These are phyloP conservation scores for Musa balbisiana DNA, from an alignment of 202 grass and related monocot species.

Conservation along the genomic window DNA sequence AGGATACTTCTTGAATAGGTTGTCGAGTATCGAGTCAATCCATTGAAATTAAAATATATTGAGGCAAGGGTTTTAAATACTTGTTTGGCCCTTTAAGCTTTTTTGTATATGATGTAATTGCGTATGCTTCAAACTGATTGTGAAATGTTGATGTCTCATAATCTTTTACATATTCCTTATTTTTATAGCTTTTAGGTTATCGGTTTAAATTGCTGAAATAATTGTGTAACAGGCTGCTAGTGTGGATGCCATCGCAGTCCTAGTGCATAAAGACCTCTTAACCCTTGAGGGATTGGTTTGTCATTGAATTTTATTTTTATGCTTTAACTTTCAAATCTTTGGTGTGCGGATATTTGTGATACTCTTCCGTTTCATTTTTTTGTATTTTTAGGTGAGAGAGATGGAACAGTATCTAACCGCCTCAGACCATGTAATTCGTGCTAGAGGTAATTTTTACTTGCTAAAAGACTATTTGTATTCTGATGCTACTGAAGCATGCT, in stretches of 20 bases:
- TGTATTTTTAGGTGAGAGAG: conserved; percentile 54
- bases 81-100: not conserved
- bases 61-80: too few relatives aligned
- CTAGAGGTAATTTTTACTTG: conserved; percentile 43
- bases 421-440: conserved; percentile 60
- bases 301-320: not conserved
- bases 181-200: conserved; percentile 16
- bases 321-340: not conserved
- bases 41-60: not conserved
- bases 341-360: not conserved
- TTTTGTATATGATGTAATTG: not conserved
- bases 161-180: conserved; percentile 9
- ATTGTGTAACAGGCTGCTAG: conserved; percentile 43
- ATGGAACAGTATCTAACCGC: conserved; percentile 95
- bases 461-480: not conserved
- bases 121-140: not conserved
- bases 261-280: conserved; percentile 65
- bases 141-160: not conserved
- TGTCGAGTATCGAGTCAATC: not conserved
- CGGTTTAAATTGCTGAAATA: conserved; percentile 15
- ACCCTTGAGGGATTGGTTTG: conserved; percentile 70
- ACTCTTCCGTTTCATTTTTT: conserved; percentile 10
- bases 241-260: conserved; percentile 41
- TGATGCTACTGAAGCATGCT: not conserved
- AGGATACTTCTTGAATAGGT: not conserved